These are phyloP conservation scores for Colletotrichum musicola DNA, from an alignment of 2,329 filamentous ascomycete species.

Conservation along the genomic window DNA sequence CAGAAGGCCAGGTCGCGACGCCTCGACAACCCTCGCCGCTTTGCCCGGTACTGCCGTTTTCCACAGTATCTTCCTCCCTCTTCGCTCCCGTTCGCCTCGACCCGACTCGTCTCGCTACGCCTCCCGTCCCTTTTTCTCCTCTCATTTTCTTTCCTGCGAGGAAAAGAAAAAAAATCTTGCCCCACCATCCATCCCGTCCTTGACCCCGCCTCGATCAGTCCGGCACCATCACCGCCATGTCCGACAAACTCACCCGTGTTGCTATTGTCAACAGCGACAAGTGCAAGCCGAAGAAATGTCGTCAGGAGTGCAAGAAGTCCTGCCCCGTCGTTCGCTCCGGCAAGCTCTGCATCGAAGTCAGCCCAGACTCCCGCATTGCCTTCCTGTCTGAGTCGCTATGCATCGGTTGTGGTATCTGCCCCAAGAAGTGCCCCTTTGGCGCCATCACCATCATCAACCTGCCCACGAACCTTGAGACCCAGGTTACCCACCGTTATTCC, in stretches of 20 bases:
- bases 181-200: slow-evolving; percentile 30
- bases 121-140: slow-evolving; percentile 13
- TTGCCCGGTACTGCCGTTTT: slow-evolving; percentile 21
- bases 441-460: slow-evolving; percentile 99
- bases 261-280: slow-evolving; percentile 99
- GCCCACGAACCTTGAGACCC: slow-evolving; percentile 97
- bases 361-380: slow-evolving; percentile 88
- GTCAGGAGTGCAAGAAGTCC: slow-evolving; percentile 99
- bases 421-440: slow-evolving; percentile 98
- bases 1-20: slow-evolving; percentile 37
- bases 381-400: slow-evolving; percentile 97
- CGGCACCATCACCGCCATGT: slow-evolving; percentile 69
- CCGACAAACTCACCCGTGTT: slow-evolving; percentile 97
- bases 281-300: slow-evolving; percentile 82
- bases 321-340: slow-evolving; percentile 97
- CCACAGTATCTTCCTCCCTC: neutral
- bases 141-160: slow-evolving; percentile 13
- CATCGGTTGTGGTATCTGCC: slow-evolving; percentile 99
- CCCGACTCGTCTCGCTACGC: slow-evolving; percentile 2
- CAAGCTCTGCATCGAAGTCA: slow-evolving; percentile 97
- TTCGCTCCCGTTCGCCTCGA: neutral
- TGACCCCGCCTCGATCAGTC: slow-evolving; percentile 38
- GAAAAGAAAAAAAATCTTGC: slow-evolving; percentile 26
- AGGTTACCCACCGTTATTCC: slow-evolving; percentile 98
- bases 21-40: slow-evolving; percentile 31